Conservation (phyloP, 495 filamentous ascomycete species). For the Thermothielavioides terrestris region DNA sequence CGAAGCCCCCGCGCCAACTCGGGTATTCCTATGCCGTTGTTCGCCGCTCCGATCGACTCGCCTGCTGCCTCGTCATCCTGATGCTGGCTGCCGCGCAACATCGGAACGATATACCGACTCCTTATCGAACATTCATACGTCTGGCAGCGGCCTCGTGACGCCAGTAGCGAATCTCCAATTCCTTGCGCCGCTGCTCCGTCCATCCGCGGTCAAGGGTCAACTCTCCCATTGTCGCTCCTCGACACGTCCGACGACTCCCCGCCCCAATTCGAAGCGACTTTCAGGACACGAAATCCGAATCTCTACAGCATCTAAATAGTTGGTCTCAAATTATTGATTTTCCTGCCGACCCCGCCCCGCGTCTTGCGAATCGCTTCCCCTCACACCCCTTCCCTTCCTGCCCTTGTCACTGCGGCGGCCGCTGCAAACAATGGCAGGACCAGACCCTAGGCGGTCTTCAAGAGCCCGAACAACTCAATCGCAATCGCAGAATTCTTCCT, state of each 20-base stretch:
- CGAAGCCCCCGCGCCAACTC: not conserved
- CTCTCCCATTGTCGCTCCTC: too few relatives aligned
- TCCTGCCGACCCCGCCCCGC: too few relatives aligned
- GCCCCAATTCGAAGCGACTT: too few relatives aligned
- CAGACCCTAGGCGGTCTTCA: slow-evolving; percentile 81
- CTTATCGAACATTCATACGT: not conserved
- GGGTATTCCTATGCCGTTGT: not conserved
- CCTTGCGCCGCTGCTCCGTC: not conserved
- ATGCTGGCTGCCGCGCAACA: not conserved
- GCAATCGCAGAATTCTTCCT: slow-evolving; percentile 68
- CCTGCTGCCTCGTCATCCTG: not conserved
- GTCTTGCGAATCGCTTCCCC: slow-evolving; percentile 6
- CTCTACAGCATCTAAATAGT: not conserved
- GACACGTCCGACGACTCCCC: too few relatives aligned
- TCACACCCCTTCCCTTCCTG: slow-evolving; percentile 11
- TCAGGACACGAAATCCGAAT: not conserved
- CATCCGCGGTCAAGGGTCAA: too few relatives aligned
- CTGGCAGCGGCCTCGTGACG: too few relatives aligned
- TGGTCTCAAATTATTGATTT: too few relatives aligned
- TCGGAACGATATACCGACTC: not conserved
- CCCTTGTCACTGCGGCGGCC: slow-evolving; percentile 19
- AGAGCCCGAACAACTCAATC: slow-evolving; percentile 78
- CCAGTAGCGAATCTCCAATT: not conserved
- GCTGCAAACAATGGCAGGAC: slow-evolving; percentile 42
- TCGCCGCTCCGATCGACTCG: not conserved